Conservation (phyloP, 139 green algal genomes). For the Tetraselmis chui region DNA sequence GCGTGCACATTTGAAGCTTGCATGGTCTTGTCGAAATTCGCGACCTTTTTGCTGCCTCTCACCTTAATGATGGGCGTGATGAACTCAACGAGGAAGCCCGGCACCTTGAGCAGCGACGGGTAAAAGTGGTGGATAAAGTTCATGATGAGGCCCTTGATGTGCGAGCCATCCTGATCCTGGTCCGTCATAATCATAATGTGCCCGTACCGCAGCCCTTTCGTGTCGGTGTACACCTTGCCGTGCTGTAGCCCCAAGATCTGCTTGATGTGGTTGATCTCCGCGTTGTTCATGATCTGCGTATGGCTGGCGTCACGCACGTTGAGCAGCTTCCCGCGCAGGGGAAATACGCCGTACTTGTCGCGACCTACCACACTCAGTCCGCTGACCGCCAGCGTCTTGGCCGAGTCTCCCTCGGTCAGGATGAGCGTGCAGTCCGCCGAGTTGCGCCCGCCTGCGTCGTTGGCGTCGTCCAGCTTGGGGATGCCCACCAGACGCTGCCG, state of each 20-base stretch:
- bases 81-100: constrained; percentile 96
- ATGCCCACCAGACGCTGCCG: constrained; percentile 70
- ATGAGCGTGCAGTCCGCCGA: constrained; percentile 96
- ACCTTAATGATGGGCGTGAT: constrained; percentile 99
- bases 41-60: too few relatives aligned
- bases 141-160: constrained; percentile 99
- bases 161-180: constrained; percentile 96
- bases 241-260: constrained; percentile 98
- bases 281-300: constrained; percentile 83
- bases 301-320: constrained; percentile 94
- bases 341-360: constrained; percentile 96
- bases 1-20: too few relatives aligned
- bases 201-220: constrained; percentile 91
- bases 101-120: constrained; percentile 87
- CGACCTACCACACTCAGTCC: constrained; percentile 91
- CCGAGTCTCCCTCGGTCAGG: constrained; percentile 96
- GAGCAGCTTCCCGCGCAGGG: constrained; percentile 95
- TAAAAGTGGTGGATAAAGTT: constrained; percentile 99
- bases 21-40: too few relatives aligned
- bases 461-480: constrained; percentile 96
- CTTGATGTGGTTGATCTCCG: constrained; percentile 97
- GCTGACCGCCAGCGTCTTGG: constrained; percentile 91
- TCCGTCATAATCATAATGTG: constrained; percentile 99
- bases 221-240: constrained; percentile 86
- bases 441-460: constrained; percentile 84